Percentiles rank a stretch among this genome's conserved stretches.
Evolutionary conservation across 73 alveolate species (phyloP).

Genomic region (Urostyla sp.): DNA sequence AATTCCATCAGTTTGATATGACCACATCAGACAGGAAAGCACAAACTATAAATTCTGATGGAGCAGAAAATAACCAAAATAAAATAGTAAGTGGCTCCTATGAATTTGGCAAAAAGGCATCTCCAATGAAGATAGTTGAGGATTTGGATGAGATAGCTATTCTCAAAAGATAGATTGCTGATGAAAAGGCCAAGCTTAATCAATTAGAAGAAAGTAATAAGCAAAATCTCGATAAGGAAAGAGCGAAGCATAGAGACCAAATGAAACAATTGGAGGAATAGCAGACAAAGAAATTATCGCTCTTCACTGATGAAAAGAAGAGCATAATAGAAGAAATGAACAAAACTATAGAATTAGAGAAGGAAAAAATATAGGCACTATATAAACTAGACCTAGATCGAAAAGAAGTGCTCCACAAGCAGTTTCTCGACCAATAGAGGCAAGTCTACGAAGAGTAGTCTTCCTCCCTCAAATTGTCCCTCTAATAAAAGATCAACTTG

Average conservation of each 20-base stretch:
- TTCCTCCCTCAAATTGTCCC: constrained; percentile 5
- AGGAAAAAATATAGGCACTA: constrained; percentile 9
- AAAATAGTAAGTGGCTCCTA: too few relatives aligned
- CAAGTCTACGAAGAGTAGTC: constrained; percentile 2
- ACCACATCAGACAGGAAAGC: too few relatives aligned
- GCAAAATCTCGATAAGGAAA: background rate
- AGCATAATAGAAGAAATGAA: constrained; percentile 47
- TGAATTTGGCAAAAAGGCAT: too few relatives aligned
- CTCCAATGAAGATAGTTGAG: too few relatives aligned
- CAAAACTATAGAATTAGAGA: constrained; percentile 46
- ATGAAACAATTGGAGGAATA: constrained; percentile 42
- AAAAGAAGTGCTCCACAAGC: constrained; percentile 19
- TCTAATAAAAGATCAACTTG: constrained; percentile 23
- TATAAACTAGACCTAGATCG: constrained; percentile 32
- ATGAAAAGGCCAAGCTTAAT: constrained; percentile 7
- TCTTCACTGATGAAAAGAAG: constrained; percentile 24
- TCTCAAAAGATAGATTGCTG: constrained; percentile 5
- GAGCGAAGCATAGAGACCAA: constrained; percentile 32
- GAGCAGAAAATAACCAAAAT: too few relatives aligned
- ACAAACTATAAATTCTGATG: too few relatives aligned
- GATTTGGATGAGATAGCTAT: constrained; percentile 9
- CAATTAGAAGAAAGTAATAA: background rate
- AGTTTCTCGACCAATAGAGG: constrained; percentile 7
- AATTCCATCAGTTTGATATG: too few relatives aligned
- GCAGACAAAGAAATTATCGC: background rate